A percentile compares a stretch with the other conserved stretches of the same genome.
These are phyloP conservation scores for Alternaria ethzedia DNA, from an alignment of 2,329 filamentous ascomycete species.

Conservation along the genomic window DNA sequence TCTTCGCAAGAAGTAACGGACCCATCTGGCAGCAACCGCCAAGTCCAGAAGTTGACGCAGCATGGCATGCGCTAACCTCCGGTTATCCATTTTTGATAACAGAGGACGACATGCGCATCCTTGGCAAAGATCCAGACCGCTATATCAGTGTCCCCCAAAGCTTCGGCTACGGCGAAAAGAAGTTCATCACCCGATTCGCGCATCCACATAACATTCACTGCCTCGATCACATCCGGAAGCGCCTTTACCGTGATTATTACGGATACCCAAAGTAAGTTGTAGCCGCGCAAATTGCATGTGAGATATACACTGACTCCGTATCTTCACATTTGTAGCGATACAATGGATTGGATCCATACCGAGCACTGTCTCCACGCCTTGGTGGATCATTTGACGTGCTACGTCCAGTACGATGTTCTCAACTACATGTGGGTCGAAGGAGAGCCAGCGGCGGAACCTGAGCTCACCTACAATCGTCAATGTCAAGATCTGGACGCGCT, in stretches of 20 bases:
- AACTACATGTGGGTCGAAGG: neutral
- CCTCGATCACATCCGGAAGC: neutral
- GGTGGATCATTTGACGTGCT: neutral
- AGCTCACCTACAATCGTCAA: neutral
- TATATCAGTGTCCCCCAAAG: neutral
- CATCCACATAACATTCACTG: neutral
- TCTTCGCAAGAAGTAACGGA: neutral
- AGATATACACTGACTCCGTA: neutral
- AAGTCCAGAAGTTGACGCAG: neutral
- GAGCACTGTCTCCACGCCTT: neutral
- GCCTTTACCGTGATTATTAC: neutral
- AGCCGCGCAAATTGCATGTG: neutral
- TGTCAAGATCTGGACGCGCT: neutral
- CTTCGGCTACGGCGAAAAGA: neutral
- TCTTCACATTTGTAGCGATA: neutral
- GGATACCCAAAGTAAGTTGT: neutral
- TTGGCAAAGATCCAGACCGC: neutral
- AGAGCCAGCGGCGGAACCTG: neutral
- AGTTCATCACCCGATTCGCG: neutral
- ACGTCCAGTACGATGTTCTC: neutral
- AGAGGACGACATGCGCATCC: neutral
- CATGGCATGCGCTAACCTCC: neutral
- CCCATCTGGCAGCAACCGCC: neutral
- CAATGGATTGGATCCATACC: neutral
- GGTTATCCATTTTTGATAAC: neutral